A percentile compares a stretch with the other conserved stretches of the same genome.
phyloP scores from a whole-genome alignment of 164 flowering plant species.

The Vitis amurensis region DNA sequence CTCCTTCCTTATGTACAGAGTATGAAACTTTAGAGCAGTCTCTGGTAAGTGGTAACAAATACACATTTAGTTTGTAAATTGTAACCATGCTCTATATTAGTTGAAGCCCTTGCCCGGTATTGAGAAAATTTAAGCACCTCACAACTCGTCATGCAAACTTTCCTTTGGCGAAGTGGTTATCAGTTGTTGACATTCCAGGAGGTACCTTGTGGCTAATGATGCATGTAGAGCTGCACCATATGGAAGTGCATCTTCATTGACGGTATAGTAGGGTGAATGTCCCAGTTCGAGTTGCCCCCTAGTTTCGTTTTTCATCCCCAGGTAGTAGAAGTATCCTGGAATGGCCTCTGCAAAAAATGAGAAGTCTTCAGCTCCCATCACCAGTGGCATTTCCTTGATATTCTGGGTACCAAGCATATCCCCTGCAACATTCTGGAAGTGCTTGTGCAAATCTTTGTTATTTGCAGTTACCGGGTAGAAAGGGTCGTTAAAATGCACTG shows the following conservation, averaged over 20 bases:
- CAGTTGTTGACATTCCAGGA: slow-evolving; percentile 15
- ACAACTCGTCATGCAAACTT: slow-evolving; percentile 31
- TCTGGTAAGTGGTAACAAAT: no score
- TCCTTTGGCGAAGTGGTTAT: slow-evolving; percentile 2
- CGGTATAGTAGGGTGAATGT: slow-evolving; percentile 28
- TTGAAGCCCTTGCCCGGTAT: no score
- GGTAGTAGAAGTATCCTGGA: slow-evolving; percentile 35
- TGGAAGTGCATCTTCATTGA: slow-evolving; percentile 43
- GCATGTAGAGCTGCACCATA: slow-evolving; percentile 47
- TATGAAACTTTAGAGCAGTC: no score
- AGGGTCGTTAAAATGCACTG: slow-evolving; percentile 23
- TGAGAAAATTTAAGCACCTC: slow-evolving; percentile 4
- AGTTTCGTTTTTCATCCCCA: slow-evolving; percentile 32
- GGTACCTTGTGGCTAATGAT: slow-evolving; percentile 30
- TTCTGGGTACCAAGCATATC: slow-evolving; percentile 30
- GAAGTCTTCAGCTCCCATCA: slow-evolving; percentile 47
- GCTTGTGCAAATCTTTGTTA: slow-evolving; percentile 27
- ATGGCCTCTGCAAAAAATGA: slow-evolving; percentile 32
- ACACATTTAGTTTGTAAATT: no score
- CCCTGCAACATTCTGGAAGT: slow-evolving; percentile 25
- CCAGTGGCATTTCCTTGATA: slow-evolving; percentile 20
- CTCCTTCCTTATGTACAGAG: no score
- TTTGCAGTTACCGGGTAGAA: slow-evolving; percentile 29
- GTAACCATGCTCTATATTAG: no score
- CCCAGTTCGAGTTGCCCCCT: slow-evolving; percentile 13